Evolutionary conservation across 805 yeast species (phyloP).

Genomic region (Tetrapisispora fleetii): DNA sequence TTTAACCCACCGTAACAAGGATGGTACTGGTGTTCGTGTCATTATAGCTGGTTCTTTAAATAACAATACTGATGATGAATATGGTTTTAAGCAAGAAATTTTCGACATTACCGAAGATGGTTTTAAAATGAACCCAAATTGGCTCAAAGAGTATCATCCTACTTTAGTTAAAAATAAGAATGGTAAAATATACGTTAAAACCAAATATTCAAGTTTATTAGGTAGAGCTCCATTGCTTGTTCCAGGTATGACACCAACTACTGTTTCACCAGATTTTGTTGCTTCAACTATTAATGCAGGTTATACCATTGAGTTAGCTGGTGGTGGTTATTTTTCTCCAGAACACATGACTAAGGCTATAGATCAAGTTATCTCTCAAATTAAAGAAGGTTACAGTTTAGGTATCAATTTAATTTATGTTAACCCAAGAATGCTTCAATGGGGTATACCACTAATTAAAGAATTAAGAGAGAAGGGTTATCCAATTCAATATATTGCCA

Average conservation of each 20-base stretch:
- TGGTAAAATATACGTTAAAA: slow-evolving; percentile 78
- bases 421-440: slow-evolving; percentile 93
- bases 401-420: slow-evolving; percentile 91
- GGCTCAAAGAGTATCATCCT: slow-evolving; percentile 86
- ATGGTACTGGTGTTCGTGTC: slow-evolving; percentile 94
- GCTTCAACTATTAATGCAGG: slow-evolving; percentile 94
- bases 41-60: slow-evolving; percentile 90
- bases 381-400: slow-evolving; percentile 81
- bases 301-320: slow-evolving; percentile 94
- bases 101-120: slow-evolving; percentile 60
- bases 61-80: slow-evolving; percentile 63
- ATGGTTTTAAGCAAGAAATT: slow-evolving; percentile 91
- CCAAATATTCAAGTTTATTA: slow-evolving; percentile 83
- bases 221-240: slow-evolving; percentile 96
- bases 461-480: slow-evolving; percentile 82
- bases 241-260: slow-evolving; percentile 99
- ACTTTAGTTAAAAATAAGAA: slow-evolving; percentile 63
- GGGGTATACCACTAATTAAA: slow-evolving; percentile 96
- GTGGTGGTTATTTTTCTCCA: slow-evolving; percentile 94
- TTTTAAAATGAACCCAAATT: slow-evolving; percentile 76
- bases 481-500: slow-evolving; percentile 91
- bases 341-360: slow-evolving; percentile 64
- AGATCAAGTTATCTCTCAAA: slow-evolving; percentile 54
- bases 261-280: slow-evolving; percentile 89
- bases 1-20: slow-evolving; percentile 93